Evolutionary conservation across 129 eudicot genomes (phyloP), one percentile per base, ranked within the genome.

Genomic region (Centrapalus pauciflorus): DNA sequence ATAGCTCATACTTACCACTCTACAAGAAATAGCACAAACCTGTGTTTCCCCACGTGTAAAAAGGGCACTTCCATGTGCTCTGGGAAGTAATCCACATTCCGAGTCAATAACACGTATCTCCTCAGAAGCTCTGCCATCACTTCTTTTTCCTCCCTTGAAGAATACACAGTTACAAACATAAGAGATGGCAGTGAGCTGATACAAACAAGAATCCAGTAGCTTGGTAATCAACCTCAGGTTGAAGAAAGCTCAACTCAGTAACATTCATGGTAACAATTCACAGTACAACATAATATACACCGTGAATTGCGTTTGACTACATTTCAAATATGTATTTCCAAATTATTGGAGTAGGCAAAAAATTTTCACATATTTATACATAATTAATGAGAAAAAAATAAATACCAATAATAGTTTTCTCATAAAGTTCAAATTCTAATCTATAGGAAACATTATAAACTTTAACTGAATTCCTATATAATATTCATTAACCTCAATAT

Each of bases 61-160:
- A 77, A 94, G 95, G 68, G 97, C 97, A 82, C 99, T 94, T 61
- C 99, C 99, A 80, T 94, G 99, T 51, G 99, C 99, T 76, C 99
- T 87, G 67, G 99, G 99, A 78, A 94, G 95, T 76, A 94, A 69
- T 52, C 93, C 99, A 79, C 99, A 89, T 51, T 82, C 82, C 40
- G 99, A 87, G 25, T 77, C 83, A 32, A 94, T 94, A n/a, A 65
- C 46, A 4, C 99, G 95, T 66, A 94, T 76, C 64, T 83, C 99
- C 61, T 82, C 80, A 4, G 97, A 81, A 25, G 80, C 79, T 82
- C 99, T 82, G 19, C 97, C 97, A 77, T 94, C 99, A 67, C 99
- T 94, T 82, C 99, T 86, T 81, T 77, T 85, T 62, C 97, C 99
- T 35, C 96, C 99, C 99, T 93, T 41, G 24, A 65, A 30, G 38